phyloP scores from a whole-genome alignment of 2,329 filamentous ascomycete species.

The Aspergillus brasiliensis region DNA sequence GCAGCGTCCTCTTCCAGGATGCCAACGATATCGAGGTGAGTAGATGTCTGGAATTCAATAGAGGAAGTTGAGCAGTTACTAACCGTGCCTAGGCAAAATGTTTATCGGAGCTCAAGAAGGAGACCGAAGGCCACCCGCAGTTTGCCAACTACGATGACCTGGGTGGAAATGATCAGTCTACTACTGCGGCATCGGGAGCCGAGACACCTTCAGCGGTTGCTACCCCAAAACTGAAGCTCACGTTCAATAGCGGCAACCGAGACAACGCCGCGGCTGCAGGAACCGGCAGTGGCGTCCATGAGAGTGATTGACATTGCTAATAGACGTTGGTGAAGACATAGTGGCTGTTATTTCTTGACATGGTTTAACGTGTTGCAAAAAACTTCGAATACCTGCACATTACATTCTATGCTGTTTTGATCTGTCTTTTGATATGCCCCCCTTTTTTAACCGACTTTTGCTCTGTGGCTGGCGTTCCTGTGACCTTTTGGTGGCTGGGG shows the following conservation, averaged over 20 bases:
- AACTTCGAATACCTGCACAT: constrained; percentile 12
- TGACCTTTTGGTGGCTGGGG: constrained; percentile 22
- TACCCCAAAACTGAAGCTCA: constrained; percentile 68
- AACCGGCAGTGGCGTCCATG: constrained; percentile 16
- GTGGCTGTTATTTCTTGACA: constrained; percentile 12
- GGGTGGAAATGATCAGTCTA: constrained; percentile 54
- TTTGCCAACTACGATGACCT: constrained; percentile 59
- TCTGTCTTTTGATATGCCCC: constrained; percentile 21
- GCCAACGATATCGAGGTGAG: constrained; percentile 89
- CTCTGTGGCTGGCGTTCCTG: constrained; percentile 25
- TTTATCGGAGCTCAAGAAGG: constrained; percentile 55
- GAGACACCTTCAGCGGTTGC: constrained; percentile 65
- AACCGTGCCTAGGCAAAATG: constrained; percentile 47
- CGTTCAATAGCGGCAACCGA: constrained; percentile 50
- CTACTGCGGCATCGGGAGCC: constrained; percentile 49
- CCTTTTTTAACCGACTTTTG: constrained; percentile 12
- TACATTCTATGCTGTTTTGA: constrained; percentile 13
- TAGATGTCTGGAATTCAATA: constrained; percentile 19
- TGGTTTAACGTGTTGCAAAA: constrained; percentile 9
- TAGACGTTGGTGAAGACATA: constrained; percentile 18
- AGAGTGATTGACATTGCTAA: constrained; percentile 21
- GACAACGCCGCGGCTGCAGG: constrained; percentile 34
- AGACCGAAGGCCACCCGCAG: constrained; percentile 58
- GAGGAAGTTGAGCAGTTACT: constrained; percentile 5
- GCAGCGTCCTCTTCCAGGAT: constrained; percentile 87